phyloP scores from a whole-genome alignment of 2,329 filamentous ascomycete species.

The Pleomassaria siparia region DNA sequence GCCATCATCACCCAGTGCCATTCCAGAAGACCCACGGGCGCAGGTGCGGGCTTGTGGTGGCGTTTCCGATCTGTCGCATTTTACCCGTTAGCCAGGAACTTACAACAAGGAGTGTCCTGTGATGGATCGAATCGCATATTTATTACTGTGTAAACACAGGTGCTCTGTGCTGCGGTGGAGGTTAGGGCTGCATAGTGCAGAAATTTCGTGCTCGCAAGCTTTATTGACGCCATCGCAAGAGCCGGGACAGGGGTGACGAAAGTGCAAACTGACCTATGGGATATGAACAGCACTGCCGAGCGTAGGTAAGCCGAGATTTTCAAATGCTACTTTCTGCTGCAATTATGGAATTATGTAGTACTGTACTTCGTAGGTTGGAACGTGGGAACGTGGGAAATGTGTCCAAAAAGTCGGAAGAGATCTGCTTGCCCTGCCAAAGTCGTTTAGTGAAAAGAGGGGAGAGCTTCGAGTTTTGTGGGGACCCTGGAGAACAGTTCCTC shows the following conservation, averaged over 20 bases:
- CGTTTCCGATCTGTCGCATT: slow-evolving; percentile 1
- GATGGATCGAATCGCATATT: too few species aligned
- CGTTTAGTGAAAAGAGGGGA: not conserved
- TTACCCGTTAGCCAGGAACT: slow-evolving; percentile 2
- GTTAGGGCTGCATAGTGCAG: not conserved
- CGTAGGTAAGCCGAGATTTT: not conserved
- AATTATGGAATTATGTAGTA: not conserved
- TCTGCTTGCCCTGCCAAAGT: too few species aligned
- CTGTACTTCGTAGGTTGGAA: too few species aligned
- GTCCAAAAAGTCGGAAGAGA: too few species aligned
- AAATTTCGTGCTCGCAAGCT: slow-evolving; percentile 8
- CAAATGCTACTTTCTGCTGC: not conserved
- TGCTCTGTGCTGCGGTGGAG: not conserved
- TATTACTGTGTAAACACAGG: too few species aligned
- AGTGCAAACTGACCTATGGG: slow-evolving; percentile 6
- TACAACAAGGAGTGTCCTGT: not conserved
- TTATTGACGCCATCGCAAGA: slow-evolving; percentile 9
- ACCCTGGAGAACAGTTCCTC: not conserved
- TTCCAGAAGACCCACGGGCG: not conserved
- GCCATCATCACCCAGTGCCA: not conserved
- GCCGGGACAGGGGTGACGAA: not conserved
- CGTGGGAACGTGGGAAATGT: not conserved
- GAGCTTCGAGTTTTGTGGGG: not conserved
- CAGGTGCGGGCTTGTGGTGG: not conserved
- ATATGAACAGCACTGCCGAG: not conserved